phyloP scores from a whole-genome alignment of 75 land plant genomes.

The Azolla pinnata region DNA sequence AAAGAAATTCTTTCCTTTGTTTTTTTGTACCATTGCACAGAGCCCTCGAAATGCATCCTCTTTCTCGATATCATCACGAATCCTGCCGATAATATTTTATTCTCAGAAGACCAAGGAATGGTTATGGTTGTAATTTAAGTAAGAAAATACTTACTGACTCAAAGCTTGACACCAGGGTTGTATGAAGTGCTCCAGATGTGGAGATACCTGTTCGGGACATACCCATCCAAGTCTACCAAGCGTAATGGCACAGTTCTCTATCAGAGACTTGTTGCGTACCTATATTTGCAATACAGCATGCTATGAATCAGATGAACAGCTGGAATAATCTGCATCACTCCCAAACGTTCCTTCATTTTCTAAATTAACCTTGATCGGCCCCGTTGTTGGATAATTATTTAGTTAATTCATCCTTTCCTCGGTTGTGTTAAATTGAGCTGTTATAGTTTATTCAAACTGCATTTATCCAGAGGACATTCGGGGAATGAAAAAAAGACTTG shows the following conservation, averaged over 20 bases:
- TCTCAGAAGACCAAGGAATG: too few species aligned
- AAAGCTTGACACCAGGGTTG: conserved; percentile 84
- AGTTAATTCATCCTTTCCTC: too few species aligned
- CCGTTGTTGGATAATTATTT: too few species aligned
- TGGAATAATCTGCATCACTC: too few species aligned
- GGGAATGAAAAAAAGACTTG: too few species aligned
- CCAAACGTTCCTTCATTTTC: too few species aligned
- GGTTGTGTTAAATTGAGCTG: conserved; percentile 1
- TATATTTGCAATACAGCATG: conserved; percentile 15
- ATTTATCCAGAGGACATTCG: too few species aligned
- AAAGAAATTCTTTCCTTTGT: too few species aligned
- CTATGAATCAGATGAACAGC: too few species aligned
- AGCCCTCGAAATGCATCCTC: conserved; percentile 96
- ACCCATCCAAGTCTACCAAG: conserved; percentile 96
- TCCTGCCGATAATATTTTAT: too few species aligned
- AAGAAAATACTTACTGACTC: conserved; percentile 47
- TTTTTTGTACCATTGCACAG: conserved; percentile 97
- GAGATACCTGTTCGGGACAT: conserved; percentile 88
- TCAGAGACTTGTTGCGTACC: conserved; percentile 80
- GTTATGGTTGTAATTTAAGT: background rate
- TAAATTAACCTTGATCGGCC: too few species aligned
- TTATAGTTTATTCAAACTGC: background rate
- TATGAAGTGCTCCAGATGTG: conserved; percentile 97
- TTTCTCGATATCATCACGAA: conserved; percentile 90
- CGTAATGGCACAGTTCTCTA: conserved; percentile 97